A percentile compares a stretch with the other conserved stretches of the same genome.
Evolutionary conservation across 208 protist species (phyloP).

Genomic region (Trypanosoma scelopori): DNA sequence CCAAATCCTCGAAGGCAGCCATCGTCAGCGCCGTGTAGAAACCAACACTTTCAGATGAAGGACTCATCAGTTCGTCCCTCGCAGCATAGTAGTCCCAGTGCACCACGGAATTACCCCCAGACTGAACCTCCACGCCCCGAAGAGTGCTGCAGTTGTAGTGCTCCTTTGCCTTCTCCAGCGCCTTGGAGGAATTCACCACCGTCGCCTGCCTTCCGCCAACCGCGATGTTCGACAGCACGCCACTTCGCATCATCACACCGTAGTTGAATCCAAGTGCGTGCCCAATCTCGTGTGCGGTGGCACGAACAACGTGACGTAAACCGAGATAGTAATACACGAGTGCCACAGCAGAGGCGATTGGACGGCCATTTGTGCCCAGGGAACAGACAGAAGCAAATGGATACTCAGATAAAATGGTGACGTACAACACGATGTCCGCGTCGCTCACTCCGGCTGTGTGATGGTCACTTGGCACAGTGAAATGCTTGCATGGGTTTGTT

Average conservation of each 20-base stretch:
- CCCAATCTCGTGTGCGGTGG: slow-evolving; percentile 66
- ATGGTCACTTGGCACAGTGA: no score
- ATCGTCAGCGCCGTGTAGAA: slow-evolving; percentile 36
- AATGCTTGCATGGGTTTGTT: slow-evolving; percentile 3
- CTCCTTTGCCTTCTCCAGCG: slow-evolving; percentile 23
- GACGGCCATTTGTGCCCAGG: slow-evolving; percentile 12
- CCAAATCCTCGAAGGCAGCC: slow-evolving; percentile 31
- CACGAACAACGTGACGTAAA: slow-evolving; percentile 16
- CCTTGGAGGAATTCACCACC: slow-evolving; percentile 2
- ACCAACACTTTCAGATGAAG: neutral
- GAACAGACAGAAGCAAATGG: no score
- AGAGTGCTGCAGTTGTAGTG: no score
- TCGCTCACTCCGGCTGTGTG: no score
- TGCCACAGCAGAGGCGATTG: slow-evolving; percentile 11
- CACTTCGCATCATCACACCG: neutral
- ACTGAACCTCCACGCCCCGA: no score
- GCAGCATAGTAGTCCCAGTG: slow-evolving; percentile 37
- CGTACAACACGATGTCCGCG: neutral
- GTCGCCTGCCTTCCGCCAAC: slow-evolving; percentile 34
- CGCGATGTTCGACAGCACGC: slow-evolving; percentile 5
- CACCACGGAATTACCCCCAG: slow-evolving; percentile 5
- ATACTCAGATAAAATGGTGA: no score
- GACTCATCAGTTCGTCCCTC: slow-evolving; percentile 34
- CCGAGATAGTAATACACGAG: no score
- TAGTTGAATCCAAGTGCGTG: slow-evolving; percentile 59